Base-by-base conservation (phyloP, 2,329 filamentous ascomycete species). In the Furcasterigmium furcatum region DNA sequence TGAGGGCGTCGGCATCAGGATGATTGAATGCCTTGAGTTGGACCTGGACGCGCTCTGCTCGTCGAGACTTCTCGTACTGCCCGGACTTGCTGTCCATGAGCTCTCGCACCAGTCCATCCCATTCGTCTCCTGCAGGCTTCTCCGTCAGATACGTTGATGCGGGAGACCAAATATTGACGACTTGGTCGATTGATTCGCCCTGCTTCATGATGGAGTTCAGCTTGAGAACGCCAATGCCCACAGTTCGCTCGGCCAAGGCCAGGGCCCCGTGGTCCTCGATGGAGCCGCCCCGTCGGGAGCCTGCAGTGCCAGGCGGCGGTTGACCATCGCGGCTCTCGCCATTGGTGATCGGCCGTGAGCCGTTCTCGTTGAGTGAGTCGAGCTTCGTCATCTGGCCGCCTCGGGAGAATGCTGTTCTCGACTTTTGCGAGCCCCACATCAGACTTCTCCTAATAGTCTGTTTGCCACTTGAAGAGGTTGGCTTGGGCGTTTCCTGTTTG, bases 1-100 rank as follows among this genome's bases (percentile, higher is more conserved):
- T 87, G 34, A 99, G 77, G 0, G 71, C 73, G 53, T 95, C 90
- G 1, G 90, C 83, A 56, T 97, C 90, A 2, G 81, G 74, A 55
- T 87, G 79, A 29, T 82, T 78, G 62, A 96, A 96, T 2, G 87
- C 78, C 55, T 85, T 87, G 13, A 96, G 70, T 49, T 88, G 86
- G 2, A 96, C 72, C 53, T 92, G 87, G 6, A 97, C 69, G 22
- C 88, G 81, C 58, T 92, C 90, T 20, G 89, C 82, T 45, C 80
- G 78, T 45, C 76, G 72, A 19, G 86, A 89, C 58, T 84, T 86
- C 57, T 86, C 84, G 61, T 88, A 95, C 30, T 82, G 79, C 7
- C 86, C 85, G n/a, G 77, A 84, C 27, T 80, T 74, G 60, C 84
- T 92, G 14, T 84, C 80, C 55, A 91, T 73, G n/a, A 95, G 66